These are phyloP conservation scores for Sedum album DNA, from an alignment of 164 flowering plant genomes.

Conservation along the genomic window DNA sequence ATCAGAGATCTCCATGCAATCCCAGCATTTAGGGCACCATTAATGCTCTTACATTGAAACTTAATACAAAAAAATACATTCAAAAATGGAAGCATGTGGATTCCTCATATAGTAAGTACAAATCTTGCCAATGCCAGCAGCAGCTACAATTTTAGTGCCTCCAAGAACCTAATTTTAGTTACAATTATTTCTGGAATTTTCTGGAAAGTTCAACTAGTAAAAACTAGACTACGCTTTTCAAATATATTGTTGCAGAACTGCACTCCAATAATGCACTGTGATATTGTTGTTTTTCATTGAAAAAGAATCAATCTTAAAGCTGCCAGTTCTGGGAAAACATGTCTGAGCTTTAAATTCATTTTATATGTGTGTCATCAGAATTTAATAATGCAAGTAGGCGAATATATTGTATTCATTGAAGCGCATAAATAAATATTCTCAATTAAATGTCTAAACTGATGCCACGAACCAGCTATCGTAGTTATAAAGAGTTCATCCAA, in stretches of 20 bases:
- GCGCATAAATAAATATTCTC: too few relatives aligned
- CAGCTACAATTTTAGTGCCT: background rate
- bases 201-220: background rate
- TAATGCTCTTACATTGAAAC: background rate
- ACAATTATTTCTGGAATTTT: background rate
- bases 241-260: background rate
- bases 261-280: background rate
- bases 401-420: too few relatives aligned
- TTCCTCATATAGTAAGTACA: background rate
- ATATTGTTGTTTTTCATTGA: background rate
- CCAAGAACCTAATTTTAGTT: background rate
- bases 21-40: background rate
- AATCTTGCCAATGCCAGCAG: background rate
- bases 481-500: too few relatives aligned
- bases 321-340: background rate
- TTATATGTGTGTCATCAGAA: background rate
- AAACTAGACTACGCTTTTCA: background rate
- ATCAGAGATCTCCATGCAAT: background rate
- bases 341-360: background rate
- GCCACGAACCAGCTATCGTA: too few relatives aligned
- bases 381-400: background rate
- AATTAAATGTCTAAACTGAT: too few relatives aligned
- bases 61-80: background rate
- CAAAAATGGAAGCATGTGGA: background rate
- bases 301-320: background rate